phyloP scores from a whole-genome alignment of 805 yeast species.

The Barnettozyma siamensis region DNA sequence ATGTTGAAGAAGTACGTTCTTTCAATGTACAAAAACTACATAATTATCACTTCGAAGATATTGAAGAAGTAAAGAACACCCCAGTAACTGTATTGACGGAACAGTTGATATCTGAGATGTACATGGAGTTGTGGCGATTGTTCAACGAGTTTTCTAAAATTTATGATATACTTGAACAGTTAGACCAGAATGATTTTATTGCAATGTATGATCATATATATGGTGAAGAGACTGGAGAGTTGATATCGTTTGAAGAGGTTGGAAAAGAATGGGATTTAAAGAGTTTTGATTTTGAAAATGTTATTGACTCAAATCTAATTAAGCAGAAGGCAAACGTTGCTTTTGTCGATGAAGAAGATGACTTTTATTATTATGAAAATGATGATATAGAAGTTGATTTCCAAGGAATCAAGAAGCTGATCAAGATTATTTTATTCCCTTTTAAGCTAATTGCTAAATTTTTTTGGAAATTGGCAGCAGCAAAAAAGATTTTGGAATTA shows the following conservation, averaged over 20 bases:
- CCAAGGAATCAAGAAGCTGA: constrained; percentile 9
- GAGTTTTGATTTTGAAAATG: constrained; percentile 1
- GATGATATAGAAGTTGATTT: neutral
- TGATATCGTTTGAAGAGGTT: neutral
- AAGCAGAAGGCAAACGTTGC: constrained; percentile 6
- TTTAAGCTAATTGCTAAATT: constrained; percentile 8
- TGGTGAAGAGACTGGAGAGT: constrained; percentile 1
- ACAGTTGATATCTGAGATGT: constrained; percentile 7
- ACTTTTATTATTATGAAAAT: neutral
- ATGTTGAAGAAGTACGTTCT: constrained; percentile 6
- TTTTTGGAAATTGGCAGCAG: constrained; percentile 17
- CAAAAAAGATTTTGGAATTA: constrained; percentile 16
- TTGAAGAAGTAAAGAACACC: neutral
- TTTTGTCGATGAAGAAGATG: constrained; percentile 7
- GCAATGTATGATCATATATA: constrained; percentile 16
- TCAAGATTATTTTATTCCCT: constrained; percentile 11
- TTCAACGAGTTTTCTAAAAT: constrained; percentile 9
- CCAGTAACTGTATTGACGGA: neutral
- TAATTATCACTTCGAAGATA: constrained; percentile 4
- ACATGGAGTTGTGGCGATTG: constrained; percentile 5
- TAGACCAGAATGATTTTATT: constrained; percentile 16
- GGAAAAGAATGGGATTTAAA: constrained; percentile 1
- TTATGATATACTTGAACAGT: constrained; percentile 13
- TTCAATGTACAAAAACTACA: constrained; percentile 5
- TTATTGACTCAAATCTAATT: neutral